Percentiles rank a stretch among this genome's conserved stretches.
Conservation (phyloP, 345 rosid species). For the Eucalyptus shirleyi region DNA sequence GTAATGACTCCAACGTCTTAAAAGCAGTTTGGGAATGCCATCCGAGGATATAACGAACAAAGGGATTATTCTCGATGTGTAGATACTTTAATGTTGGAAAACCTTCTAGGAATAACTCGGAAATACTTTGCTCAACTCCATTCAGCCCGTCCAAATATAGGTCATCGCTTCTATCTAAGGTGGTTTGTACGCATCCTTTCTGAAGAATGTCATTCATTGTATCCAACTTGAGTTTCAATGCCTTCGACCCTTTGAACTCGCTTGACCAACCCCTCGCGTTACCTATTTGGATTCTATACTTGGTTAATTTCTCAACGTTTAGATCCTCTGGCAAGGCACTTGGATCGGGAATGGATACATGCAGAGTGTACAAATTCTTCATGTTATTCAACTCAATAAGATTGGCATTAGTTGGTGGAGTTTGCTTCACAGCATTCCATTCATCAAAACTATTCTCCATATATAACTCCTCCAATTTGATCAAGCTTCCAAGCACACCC, state of each 20-base stretch:
- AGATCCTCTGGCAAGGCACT: not conserved
- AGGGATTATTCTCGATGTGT: not conserved
- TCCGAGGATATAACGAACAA: accelerated
- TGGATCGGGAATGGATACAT: not conserved
- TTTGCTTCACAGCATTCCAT: not conserved
- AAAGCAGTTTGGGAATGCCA: not conserved
- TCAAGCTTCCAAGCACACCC: not conserved
- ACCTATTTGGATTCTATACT: not conserved
- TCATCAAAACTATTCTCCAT: not conserved
- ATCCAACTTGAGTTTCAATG: not conserved
- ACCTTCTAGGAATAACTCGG: accelerated
- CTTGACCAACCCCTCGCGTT: accelerated
- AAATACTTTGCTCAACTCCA: not conserved
- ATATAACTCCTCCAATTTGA: not conserved
- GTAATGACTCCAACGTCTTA: not conserved
- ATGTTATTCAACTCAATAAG: not conserved
- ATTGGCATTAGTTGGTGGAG: not conserved
- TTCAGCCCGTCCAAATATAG: not conserved
- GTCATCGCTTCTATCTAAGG: not conserved
- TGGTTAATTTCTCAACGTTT: not conserved
- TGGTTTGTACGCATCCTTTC: not conserved
- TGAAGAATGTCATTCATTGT: not conserved
- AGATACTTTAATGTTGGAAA: not conserved
- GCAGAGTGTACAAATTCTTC: not conserved
- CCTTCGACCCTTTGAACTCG: not conserved